Evolutionary conservation across 1,139 yeast genomes (phyloP).

Genomic region (Pichia terricola): DNA sequence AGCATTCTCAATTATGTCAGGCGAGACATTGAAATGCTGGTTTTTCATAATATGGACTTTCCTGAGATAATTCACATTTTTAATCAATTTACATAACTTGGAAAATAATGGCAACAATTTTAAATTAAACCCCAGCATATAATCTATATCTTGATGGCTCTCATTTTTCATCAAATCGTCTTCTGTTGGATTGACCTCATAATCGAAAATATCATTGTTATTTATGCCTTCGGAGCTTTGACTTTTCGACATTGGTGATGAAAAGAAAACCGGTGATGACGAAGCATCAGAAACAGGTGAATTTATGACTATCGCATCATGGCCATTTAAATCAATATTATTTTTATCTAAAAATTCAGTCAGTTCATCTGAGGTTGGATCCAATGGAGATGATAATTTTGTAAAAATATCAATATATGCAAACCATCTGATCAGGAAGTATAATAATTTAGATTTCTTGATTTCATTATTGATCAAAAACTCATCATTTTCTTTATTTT

Average conservation of each 20-base stretch:
- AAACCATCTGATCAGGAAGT: slow-evolving; percentile 62
- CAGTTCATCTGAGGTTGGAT: slow-evolving; percentile 21
- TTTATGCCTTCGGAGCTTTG: slow-evolving; percentile 11
- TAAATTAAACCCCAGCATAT: slow-evolving; percentile 50
- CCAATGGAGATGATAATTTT: slow-evolving; percentile 34
- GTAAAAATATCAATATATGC: slow-evolving; percentile 66
- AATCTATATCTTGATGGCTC: slow-evolving; percentile 39
- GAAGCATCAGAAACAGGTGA: slow-evolving; percentile 9
- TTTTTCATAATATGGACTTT: slow-evolving; percentile 8
- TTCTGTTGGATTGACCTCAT: slow-evolving; percentile 15
- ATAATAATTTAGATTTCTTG: slow-evolving; percentile 37
- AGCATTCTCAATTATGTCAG: slow-evolving; percentile 33
- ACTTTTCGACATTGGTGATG: background rate
- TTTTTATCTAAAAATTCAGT: slow-evolving; percentile 1
- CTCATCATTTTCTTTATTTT: slow-evolving; percentile 9
- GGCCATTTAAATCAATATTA: too few species aligned
- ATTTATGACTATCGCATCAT: background rate
- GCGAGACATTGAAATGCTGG: slow-evolving; percentile 20
- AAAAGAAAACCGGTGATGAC: slow-evolving; percentile 5
- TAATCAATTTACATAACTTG: slow-evolving; percentile 36
- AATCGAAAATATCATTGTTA: slow-evolving; percentile 19
- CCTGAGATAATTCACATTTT: slow-evolving; percentile 27
- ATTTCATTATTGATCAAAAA: slow-evolving; percentile 15
- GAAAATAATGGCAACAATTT: slow-evolving; percentile 42
- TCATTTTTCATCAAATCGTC: slow-evolving; percentile 16